These are phyloP conservation scores for Licmophora abbreviata DNA, from an alignment of 108 stramenopile genomes.

Conservation along the genomic window DNA sequence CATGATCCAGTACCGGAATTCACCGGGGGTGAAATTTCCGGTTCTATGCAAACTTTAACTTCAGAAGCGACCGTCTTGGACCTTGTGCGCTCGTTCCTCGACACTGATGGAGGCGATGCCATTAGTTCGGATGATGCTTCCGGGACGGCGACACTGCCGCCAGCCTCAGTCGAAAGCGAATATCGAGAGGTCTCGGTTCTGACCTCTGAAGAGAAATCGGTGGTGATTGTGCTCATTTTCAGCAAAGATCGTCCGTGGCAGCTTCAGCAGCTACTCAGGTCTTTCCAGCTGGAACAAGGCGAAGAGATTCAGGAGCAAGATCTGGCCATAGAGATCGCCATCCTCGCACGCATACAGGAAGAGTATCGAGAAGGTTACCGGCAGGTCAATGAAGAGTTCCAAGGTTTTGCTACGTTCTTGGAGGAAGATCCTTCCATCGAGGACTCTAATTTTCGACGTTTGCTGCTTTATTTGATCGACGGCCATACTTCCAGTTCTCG, in stretches of 20 bases:
- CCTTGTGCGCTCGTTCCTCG: neutral
- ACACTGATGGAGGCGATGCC: neutral
- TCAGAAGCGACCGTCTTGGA: neutral
- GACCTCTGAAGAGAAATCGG: neutral
- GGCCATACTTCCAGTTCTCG: neutral
- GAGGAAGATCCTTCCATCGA: conserved; percentile 5
- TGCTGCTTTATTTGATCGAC: neutral
- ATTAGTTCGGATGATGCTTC: neutral
- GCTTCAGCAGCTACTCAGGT: conserved; percentile 21
- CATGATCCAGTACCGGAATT: too few relatives aligned
- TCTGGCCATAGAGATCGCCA: neutral
- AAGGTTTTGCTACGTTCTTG: neutral
- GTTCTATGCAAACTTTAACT: too few relatives aligned
- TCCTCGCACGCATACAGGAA: conserved; percentile 4
- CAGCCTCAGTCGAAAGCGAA: too few relatives aligned
- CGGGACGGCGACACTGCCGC: neutral
- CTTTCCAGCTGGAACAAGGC: conserved; percentile 12
- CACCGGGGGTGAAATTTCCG: too few relatives aligned
- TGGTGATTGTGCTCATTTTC: conserved; percentile 18
- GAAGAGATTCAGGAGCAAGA: neutral
- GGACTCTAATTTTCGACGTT: neutral
- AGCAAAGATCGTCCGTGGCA: conserved; percentile 48
- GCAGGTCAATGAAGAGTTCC: conserved; percentile 7
- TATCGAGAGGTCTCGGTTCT: too few relatives aligned
- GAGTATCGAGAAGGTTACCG: conserved; percentile 7